Base-by-base conservation (phyloP, 495 filamentous ascomycete genomes). In the Viridothelium virens region DNA sequence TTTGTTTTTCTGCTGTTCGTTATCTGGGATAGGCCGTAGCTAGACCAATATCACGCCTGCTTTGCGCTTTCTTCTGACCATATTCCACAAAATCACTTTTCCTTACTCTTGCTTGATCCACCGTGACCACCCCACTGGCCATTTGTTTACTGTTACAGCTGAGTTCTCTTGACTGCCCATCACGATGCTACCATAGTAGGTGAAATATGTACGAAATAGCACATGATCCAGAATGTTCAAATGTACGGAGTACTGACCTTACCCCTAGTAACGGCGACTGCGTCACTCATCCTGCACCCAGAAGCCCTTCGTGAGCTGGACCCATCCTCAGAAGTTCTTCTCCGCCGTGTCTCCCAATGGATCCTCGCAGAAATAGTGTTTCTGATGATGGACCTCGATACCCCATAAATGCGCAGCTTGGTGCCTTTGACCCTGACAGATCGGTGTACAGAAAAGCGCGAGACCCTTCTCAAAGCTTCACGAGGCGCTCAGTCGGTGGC, bases 391-490 rank as follows among this genome's bases (percentile, higher is more conserved):
- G 12, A 53, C 18, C 48, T 25, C 11, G n/a, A 53, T 53, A 53
- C n/a, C 48, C 48, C 48, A 1, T n/a, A 5, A 5, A 18, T 25
- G 5, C 48, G 11, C 48, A 53, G n/a, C 48, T 5, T n/a, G n/a
- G 18, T 18, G n/a, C 48, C 16, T 53, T 14, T 18, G 48, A 53
- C 18, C 48, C 48, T n/a, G 18, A 25, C 5, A 9, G 48, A 25
- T 53, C 48, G 5, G 48, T 53, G 48, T 53, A 53, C n/a, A 53
- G n/a, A 53, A 53, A 53, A 25, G 48, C 48, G 18, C 48, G 48
- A 53, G 48, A 53, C 18, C 48, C 48, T 53, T 53, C 48, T n/a
- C 48, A 53, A 53, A 53, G 48, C 48, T 53, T 53, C 48, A 53
- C 48, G 5, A 11, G n/a, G 18, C 48, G 48, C 48, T 53, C 48